Evolutionary conservation across 2,329 filamentous ascomycete genomes (phyloP).

Genomic region (Colletotrichum nymphaeae): DNA sequence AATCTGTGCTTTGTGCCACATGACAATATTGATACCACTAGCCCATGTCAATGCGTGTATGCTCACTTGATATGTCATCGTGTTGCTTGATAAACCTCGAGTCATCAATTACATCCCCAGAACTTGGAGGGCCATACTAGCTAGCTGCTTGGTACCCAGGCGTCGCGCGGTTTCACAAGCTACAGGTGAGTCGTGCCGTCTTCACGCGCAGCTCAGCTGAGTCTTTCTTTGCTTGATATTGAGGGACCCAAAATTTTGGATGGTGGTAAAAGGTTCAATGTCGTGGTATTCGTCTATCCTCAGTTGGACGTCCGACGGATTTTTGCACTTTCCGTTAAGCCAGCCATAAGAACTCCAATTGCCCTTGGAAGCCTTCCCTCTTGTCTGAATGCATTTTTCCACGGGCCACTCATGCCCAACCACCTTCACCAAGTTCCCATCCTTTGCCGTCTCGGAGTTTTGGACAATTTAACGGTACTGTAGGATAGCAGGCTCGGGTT

Average conservation of each 20-base stretch:
- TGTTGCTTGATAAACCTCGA: constrained; percentile 2
- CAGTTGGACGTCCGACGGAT: constrained; percentile 54
- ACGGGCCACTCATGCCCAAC: constrained; percentile 44
- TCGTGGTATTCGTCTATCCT: constrained; percentile 57
- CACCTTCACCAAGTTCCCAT: constrained; percentile 29
- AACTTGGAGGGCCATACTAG: constrained; percentile 9
- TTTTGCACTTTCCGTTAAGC: constrained; percentile 54
- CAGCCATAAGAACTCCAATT: constrained; percentile 54
- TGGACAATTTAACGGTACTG: constrained; percentile 52
- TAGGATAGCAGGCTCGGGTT: constrained; percentile 12
- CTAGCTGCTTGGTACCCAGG: background rate
- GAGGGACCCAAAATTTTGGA: background rate
- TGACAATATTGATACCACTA: background rate
- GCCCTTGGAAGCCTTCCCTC: constrained; percentile 54
- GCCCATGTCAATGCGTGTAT: background rate
- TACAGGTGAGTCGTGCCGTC: constrained; percentile 5
- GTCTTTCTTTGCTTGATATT: constrained; percentile 1
- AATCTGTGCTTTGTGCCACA: constrained; percentile 21
- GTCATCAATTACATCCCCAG: constrained; percentile 30
- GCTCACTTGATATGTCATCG: background rate
- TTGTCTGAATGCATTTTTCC: constrained; percentile 51
- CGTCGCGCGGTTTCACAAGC: constrained; percentile 4
- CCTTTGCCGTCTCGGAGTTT: constrained; percentile 26
- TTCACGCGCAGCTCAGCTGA: constrained; percentile 13
- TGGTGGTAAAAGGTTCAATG: constrained; percentile 46